These are phyloP conservation scores for Colletotrichum sublineola DNA, from an alignment of 2,329 filamentous ascomycete genomes.

Conservation along the genomic window DNA sequence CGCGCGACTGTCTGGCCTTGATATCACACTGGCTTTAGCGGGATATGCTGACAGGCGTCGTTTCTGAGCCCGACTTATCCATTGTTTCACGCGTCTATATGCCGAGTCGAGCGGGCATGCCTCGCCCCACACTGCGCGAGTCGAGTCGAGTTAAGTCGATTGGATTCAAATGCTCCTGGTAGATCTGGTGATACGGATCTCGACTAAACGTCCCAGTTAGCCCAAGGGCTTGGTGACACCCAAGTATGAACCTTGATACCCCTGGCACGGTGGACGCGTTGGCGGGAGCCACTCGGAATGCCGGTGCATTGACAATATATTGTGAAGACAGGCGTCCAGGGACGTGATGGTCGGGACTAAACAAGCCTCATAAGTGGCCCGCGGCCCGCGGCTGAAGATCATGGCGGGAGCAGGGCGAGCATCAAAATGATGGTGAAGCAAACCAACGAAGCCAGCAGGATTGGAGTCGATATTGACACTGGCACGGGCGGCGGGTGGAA, in stretches of 20 bases:
- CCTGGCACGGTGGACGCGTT: constrained; percentile 15
- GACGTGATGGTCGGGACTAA: constrained; percentile 27
- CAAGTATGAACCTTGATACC: constrained; percentile 34
- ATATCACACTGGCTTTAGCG: constrained; percentile 19
- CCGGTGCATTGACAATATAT: constrained; percentile 14
- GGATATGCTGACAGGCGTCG: constrained; percentile 11
- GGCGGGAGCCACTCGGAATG: constrained; percentile 21
- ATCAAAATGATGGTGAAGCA: constrained; percentile 40
- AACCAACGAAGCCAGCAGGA: constrained; percentile 17
- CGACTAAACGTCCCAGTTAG: constrained; percentile 25
- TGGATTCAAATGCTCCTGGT: background rate
- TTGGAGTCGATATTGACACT: constrained; percentile 15
- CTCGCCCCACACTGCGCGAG: constrained; percentile 34
- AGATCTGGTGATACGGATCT: constrained; percentile 18
- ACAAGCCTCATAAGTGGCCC: constrained; percentile 37
- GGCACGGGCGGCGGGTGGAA: constrained; percentile 28
- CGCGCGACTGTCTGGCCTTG: constrained; percentile 31
- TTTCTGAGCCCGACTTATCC: constrained; percentile 23
- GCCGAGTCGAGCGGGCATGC: constrained; percentile 13
- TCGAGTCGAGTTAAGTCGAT: constrained; percentile 24
- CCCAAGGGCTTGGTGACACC: constrained; percentile 26
- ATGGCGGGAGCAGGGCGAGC: constrained; percentile 34
- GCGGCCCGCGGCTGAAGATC: constrained; percentile 40
- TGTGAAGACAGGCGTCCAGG: constrained; percentile 1
- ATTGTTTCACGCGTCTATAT: constrained; percentile 23